phyloP scores from a whole-genome alignment of 2,329 filamentous ascomycete genomes.

The Fusarium kyushuense region DNA sequence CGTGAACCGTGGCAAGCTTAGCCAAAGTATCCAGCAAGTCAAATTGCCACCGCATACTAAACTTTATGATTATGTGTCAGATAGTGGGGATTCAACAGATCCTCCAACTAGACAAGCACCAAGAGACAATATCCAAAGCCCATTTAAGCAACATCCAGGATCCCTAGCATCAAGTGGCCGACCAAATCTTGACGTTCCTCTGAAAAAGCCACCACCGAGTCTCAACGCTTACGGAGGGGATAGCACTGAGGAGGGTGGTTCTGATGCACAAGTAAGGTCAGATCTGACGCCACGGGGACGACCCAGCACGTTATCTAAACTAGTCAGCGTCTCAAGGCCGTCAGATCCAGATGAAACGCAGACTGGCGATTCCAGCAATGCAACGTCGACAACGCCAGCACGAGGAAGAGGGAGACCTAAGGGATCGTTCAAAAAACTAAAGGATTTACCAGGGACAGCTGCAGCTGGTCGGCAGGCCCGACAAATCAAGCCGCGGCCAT shows the following conservation, averaged over 20 bases:
- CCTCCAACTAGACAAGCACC: conserved; percentile 29
- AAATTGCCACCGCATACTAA: conserved; percentile 4
- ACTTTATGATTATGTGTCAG: conserved; percentile 7
- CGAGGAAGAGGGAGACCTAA: conserved; percentile 60
- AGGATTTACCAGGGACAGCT: conserved; percentile 37
- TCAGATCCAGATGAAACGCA: conserved; percentile 9
- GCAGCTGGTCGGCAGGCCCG: conserved; percentile 42
- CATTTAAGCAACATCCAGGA: conserved; percentile 10
- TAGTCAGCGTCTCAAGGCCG: background rate
- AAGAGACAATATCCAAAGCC: conserved; percentile 24
- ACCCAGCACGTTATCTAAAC: conserved; percentile 17
- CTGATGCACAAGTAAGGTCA: conserved; percentile 32
- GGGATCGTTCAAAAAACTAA: conserved; percentile 56
- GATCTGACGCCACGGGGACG: conserved; percentile 38
- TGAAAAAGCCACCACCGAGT: conserved; percentile 32
- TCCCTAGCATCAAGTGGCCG: conserved; percentile 5
- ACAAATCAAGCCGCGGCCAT: conserved; percentile 48
- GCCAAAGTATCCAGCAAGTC: background rate
- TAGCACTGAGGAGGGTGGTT: conserved; percentile 12
- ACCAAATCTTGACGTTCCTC: conserved; percentile 38
- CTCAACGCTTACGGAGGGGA: conserved; percentile 7
- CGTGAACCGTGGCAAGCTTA: background rate
- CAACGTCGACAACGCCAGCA: conserved; percentile 8
- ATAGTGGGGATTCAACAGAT: conserved; percentile 40
- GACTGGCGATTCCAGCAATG: conserved; percentile 13